Percentiles rank a stretch among this genome's conserved stretches.
These are phyloP conservation scores for Monosporascus sp. DNA, from an alignment of 2,329 filamentous ascomycete genomes.

Conservation along the genomic window DNA sequence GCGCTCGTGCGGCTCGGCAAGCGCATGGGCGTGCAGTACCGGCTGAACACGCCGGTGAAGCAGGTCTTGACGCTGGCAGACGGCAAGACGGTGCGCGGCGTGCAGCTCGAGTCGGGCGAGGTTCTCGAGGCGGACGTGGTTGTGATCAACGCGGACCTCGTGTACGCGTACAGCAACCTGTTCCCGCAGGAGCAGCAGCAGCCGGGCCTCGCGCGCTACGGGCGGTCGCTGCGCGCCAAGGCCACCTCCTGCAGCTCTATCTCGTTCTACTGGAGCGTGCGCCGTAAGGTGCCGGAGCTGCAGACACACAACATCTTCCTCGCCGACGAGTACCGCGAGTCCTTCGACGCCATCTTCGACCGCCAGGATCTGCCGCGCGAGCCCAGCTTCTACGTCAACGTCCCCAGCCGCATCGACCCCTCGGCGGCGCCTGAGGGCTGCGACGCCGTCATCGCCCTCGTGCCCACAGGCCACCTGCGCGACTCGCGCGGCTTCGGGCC, in stretches of 20 bases:
- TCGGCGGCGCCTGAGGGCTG: slow-evolving; percentile 60
- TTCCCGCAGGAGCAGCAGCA: slow-evolving; percentile 41
- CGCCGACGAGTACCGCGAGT: slow-evolving; percentile 64
- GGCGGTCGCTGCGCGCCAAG: slow-evolving; percentile 37
- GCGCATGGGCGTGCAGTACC: slow-evolving; percentile 57
- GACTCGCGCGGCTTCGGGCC: slow-evolving; percentile 33
- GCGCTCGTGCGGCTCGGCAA: slow-evolving; percentile 59
- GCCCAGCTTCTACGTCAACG: slow-evolving; percentile 73
- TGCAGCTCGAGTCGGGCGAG: slow-evolving; percentile 53
- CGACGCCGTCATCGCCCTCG: slow-evolving; percentile 64
- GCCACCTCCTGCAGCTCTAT: slow-evolving; percentile 66
- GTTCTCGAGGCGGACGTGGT: slow-evolving; percentile 59
- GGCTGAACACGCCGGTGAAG: slow-evolving; percentile 52
- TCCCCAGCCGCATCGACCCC: slow-evolving; percentile 64
- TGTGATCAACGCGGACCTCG: slow-evolving; percentile 67
- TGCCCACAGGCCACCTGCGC: slow-evolving; percentile 65
- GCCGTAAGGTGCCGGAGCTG: slow-evolving; percentile 55
- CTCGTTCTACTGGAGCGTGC: slow-evolving; percentile 71
- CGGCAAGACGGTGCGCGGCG: slow-evolving; percentile 50
- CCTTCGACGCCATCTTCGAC: slow-evolving; percentile 73
- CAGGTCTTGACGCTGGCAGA: slow-evolving; percentile 49
- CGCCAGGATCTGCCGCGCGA: slow-evolving; percentile 60
- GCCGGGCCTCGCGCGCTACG: slow-evolving; percentile 23
- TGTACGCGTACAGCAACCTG: slow-evolving; percentile 69
- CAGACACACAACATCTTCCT: slow-evolving; percentile 73